Conservation (phyloP, 352 stramenopile species). For the Phytophthora fragariaefolia region DNA sequence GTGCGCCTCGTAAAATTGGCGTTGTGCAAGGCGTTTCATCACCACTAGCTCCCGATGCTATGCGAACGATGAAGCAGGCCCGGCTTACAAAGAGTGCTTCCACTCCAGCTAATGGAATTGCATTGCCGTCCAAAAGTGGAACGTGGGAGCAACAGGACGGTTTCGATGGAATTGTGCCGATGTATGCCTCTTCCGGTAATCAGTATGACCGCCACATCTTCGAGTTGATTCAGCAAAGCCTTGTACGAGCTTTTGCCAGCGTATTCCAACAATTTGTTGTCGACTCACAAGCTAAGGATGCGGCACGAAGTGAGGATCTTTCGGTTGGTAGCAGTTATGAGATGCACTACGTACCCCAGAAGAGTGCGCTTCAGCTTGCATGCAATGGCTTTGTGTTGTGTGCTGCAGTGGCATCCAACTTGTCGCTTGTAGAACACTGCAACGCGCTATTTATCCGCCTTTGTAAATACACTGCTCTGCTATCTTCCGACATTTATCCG, state of each 20-base stretch:
- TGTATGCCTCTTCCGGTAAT: constrained; percentile 35
- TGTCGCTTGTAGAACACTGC: constrained; percentile 59
- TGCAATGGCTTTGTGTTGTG: constrained; percentile 81
- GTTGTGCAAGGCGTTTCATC: constrained; percentile 7
- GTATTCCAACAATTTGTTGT: constrained; percentile 80
- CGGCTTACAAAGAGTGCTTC: constrained; percentile 31
- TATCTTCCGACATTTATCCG: constrained; percentile 65
- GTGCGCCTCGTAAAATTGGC: constrained; percentile 26
- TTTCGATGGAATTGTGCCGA: constrained; percentile 16
- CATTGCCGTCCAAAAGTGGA: constrained; percentile 13
- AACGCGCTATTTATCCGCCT: constrained; percentile 70
- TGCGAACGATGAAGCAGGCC: constrained; percentile 36
- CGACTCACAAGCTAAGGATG: constrained; percentile 59
- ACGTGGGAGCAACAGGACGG: constrained; percentile 14
- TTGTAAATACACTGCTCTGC: constrained; percentile 69
- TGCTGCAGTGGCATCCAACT: constrained; percentile 60
- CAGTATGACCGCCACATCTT: constrained; percentile 82
- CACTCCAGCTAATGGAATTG: constrained; percentile 19
- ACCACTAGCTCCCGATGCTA: constrained; percentile 29
- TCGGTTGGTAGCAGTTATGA: constrained; percentile 35
- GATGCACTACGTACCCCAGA: constrained; percentile 70
- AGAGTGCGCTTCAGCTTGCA: constrained; percentile 74
- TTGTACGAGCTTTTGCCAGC: constrained; percentile 67
- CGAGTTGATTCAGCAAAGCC: constrained; percentile 56
- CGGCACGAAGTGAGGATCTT: constrained; percentile 29